Base-by-base conservation (phyloP, 2,329 filamentous ascomycete species). In the Colletotrichum agaves region DNA sequence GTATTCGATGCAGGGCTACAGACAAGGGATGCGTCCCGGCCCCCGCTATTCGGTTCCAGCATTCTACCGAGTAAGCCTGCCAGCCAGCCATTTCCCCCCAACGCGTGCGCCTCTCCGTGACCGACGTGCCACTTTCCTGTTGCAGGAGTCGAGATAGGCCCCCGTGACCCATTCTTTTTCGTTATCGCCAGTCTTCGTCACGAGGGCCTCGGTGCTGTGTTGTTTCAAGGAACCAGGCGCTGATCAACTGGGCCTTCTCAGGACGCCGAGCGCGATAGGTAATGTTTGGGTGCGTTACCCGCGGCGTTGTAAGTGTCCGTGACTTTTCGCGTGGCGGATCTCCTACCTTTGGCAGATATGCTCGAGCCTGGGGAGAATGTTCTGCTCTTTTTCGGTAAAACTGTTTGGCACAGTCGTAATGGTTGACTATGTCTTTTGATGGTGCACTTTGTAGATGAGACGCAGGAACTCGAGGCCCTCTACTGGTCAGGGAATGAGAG, bases 371-470 rank as follows among this genome's bases (percentile, higher is more conserved):
- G 46, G 33, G 46, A 52, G 35, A 44, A 3, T 13, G 17, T 35
- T 31, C 12, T 43, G 33, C 33, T 10, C 15, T 4, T 17, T 47
- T 37, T 43, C 49, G 19, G 23, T 8, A 10, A 11, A 17, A 23
- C n/a, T 19, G 11, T 41, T 33, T 33, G 7, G 10, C 5, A 43
- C 10, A 23, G 6, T 1, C 0, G n/a, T 11, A 0, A 12, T 52
- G 43, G 41, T 56, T 67, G 50, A 61, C 63, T 3, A 43, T 31
- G 21, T 56, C 35, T 27, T 15, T 31, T n/a, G 15, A 12, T 13
- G 62, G 63, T 66, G 19, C 49, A 56, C 21, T 67, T 63, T n/a
- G 50, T 67, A 43, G 58, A 63, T 44, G 59, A 67, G 44, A 67
- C 63, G 19, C 63, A 67, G 58, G 63, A 57, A 57, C 63, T 67